Evolutionary conservation across 371 early-diverging fungal species (phyloP), one percentile per base, ranked within the genome.

Genomic region (Apophysomyces variabilis): DNA sequence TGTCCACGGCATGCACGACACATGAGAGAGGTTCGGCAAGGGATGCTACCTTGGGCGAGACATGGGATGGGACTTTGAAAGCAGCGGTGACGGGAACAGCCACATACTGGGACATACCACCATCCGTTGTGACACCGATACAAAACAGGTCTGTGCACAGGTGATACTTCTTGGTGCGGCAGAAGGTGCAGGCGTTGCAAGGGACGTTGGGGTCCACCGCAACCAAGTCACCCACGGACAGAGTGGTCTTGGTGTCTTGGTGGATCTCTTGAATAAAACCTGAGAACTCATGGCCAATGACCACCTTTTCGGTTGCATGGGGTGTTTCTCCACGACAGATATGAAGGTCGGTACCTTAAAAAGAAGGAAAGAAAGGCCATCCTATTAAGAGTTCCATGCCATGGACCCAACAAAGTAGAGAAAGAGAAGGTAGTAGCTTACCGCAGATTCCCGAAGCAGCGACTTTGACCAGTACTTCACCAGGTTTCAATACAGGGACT

Each of bases 361-460:
- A 16, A 5, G 44, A 54, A 18, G 9, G 8, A 32, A 9, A 35
- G 38, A 14, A 36, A 7, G 41, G 16, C n/a, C 13, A 41, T 18
- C 58, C 16, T 4, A 39, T 57, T 38, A 13, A n/a, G 6, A 11
- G 46, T 32, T 26, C 32, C 14, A 35, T 14, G 12, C 47, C 44
- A 5, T 13, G 21, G 14, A 4, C 54, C 8, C 26, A 41, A 4
- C 2, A 60, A 16, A 4, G 56, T 13, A 44, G 35, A 7, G 18
- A 56, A 21, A 37, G 13, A 18, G 44, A 12, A 36, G 44, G 13
- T 62, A 13, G 8, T 3, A 32, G 46, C 66, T 66, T 76, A 80
- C 85, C 86, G 66, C 86, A 86, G 46, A 86, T 73, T 13, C 86
- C 86, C 32, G 85, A 86, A 5, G 86, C 85, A 12, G 82, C 85